Base-by-base conservation (phyloP, 768 basidiomycete genomes). In the Lactifluus hygrophoroides region DNA sequence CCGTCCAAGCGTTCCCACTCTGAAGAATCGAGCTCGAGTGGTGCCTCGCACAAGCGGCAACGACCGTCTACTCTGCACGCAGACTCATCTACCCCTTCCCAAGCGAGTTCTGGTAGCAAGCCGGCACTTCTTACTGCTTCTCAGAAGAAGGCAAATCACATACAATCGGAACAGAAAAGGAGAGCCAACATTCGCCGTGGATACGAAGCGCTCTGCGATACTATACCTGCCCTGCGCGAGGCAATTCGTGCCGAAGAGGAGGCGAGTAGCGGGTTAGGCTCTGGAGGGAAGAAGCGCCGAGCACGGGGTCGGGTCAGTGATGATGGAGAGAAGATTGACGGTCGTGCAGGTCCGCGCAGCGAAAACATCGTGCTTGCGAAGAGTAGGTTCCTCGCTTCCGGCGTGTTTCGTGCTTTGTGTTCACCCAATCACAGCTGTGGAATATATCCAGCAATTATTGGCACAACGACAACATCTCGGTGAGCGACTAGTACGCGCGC, bases 81-180 rank as follows among this genome's bases (percentile, higher is more conserved):
- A 58, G 56, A 44, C 52, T 35, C 28, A 27, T 51, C 25, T 19
- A 44, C 5, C 61, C 63, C 34, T 61, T 69, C 13, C n/a, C 62
- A 21, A 64, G 57, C 16, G 28, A 45, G 43, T 21, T 5, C 51
- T 42, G 14, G 59, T 63, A 46, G 61, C 64, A 73, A 75, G 55
- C 69, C 73, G 3, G 62, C 72, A 8, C 76, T 93, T 25, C 78
- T 94, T 25, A 85, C 86, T 1, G 82, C 88, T 0, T 84, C 86
- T 2, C 90, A 94, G 76, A 94, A 94, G 69, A 90, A 94, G 68
- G 87, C 87, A 40, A 94, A 94, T 66, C 93, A 96, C 67, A 95
- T 96, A 64, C 88, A 90, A 65, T 88, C 86, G 2, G 94, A 96
- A 73, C 92, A 95, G 74, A 94, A 94, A 70, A 84, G 94, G 25